Evolutionary conservation across 768 basidiomycete species (phyloP).

Genomic region (Heimioporus sp.): DNA sequence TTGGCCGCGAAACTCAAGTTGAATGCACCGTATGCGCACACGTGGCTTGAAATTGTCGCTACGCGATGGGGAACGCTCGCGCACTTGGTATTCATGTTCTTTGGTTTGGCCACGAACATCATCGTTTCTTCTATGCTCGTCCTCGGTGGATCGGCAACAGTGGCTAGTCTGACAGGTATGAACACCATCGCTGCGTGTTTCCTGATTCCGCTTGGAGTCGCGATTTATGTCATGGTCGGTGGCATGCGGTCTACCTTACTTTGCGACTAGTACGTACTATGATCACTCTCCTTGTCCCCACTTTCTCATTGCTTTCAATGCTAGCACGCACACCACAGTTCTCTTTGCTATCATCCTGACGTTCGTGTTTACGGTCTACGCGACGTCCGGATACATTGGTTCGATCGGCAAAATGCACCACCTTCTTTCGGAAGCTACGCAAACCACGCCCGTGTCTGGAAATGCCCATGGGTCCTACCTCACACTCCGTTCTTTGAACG

Average conservation of each 20-base stretch:
- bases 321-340: constrained; percentile 81
- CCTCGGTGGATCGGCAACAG: constrained; percentile 83
- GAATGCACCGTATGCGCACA: constrained; percentile 86
- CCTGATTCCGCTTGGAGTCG: constrained; percentile 83
- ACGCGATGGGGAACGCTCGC: constrained; percentile 77
- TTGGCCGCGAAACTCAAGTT: constrained; percentile 89
- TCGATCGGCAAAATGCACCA: constrained; percentile 76
- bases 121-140: constrained; percentile 88
- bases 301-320: not conserved
- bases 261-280: constrained; percentile 73
- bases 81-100: constrained; percentile 86
- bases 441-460: constrained; percentile 59
- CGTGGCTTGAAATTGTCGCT: constrained; percentile 84
- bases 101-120: constrained; percentile 89
- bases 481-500: constrained; percentile 75
- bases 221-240: constrained; percentile 85
- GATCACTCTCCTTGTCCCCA: too few species aligned
- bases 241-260: constrained; percentile 85
- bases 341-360: constrained; percentile 84
- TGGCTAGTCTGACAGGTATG: constrained; percentile 87
- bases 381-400: constrained; percentile 77
- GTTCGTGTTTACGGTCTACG: constrained; percentile 79
- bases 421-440: constrained; percentile 62
- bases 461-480: constrained; percentile 87
- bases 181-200: constrained; percentile 88